Evolutionary conservation across 2,329 filamentous ascomycete genomes (phyloP).

Genomic region (Neonectria hederae): DNA sequence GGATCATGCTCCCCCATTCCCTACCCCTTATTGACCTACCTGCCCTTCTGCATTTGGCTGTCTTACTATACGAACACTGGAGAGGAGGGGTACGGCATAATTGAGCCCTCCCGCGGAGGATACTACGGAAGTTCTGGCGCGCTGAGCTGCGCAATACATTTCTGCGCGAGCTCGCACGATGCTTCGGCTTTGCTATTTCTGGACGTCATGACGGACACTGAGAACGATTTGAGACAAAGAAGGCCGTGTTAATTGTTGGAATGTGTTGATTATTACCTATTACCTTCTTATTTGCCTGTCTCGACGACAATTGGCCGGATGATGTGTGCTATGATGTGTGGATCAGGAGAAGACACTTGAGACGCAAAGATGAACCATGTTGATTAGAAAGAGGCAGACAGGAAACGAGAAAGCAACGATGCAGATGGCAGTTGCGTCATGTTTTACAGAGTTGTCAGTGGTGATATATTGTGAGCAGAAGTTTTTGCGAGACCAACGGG

Average conservation of each 20-base stretch:
- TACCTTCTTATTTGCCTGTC: neutral
- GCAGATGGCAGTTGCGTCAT: conserved; percentile 5
- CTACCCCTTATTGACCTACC: conserved; percentile 24
- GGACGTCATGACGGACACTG: conserved; percentile 5
- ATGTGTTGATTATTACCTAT: conserved; percentile 18
- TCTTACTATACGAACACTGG: conserved; percentile 36
- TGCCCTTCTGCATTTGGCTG: conserved; percentile 32
- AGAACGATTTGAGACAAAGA: conserved; percentile 14
- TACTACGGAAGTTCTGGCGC: conserved; percentile 10
- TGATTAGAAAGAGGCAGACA: conserved; percentile 19
- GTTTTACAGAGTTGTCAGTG: neutral
- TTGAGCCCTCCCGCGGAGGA: conserved; percentile 8
- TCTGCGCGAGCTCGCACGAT: neutral
- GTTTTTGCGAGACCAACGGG: neutral
- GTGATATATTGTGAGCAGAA: conserved; percentile 7
- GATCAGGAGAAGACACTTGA: conserved; percentile 1
- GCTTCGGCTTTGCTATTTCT: conserved; percentile 5
- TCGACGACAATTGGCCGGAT: conserved; percentile 8
- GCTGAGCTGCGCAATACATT: conserved; percentile 8
- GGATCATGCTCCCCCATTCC: conserved; percentile 34
- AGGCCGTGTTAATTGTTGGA: conserved; percentile 19
- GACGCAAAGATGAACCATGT: conserved; percentile 16
- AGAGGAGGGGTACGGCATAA: conserved; percentile 26
- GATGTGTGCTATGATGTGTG: neutral
- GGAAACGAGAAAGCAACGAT: conserved; percentile 20